phyloP scores from a whole-genome alignment of 2,329 filamentous ascomycete species.

The Cladophialophora immunda region DNA sequence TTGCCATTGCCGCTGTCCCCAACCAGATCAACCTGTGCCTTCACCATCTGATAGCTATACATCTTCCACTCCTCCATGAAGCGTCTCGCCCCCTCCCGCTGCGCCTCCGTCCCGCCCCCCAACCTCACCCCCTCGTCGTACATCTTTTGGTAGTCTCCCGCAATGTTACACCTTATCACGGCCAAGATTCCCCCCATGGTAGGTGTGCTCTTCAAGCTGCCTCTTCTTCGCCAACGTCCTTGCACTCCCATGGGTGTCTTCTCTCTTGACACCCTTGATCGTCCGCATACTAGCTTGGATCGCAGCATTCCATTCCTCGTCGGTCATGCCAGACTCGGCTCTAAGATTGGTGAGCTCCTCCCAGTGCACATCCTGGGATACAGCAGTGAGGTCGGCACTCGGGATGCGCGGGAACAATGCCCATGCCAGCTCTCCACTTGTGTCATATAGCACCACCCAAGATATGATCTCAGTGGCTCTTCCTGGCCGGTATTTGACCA shows the following conservation, averaged over 20 bases:
- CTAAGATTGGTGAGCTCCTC: slow-evolving; percentile 46
- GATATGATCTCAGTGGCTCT: slow-evolving; percentile 40
- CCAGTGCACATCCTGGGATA: slow-evolving; percentile 46
- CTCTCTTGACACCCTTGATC: neutral
- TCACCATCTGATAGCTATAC: slow-evolving; percentile 18
- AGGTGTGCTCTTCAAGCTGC: slow-evolving; percentile 43
- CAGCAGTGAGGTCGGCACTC: slow-evolving; percentile 44
- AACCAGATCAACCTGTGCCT: slow-evolving; percentile 21
- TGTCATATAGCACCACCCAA: slow-evolving; percentile 51
- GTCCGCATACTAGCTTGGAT: slow-evolving; percentile 19
- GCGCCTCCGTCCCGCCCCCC: slow-evolving; percentile 47
- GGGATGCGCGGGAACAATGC: slow-evolving; percentile 45
- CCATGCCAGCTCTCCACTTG: slow-evolving; percentile 46
- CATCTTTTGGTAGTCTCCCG: slow-evolving; percentile 46
- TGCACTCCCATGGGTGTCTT: slow-evolving; percentile 27
- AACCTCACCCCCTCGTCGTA: slow-evolving; percentile 46
- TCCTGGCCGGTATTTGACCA: slow-evolving; percentile 25
- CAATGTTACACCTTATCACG: slow-evolving; percentile 48
- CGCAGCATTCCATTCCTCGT: slow-evolving; percentile 45
- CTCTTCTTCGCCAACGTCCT: slow-evolving; percentile 43
- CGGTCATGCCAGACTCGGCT: slow-evolving; percentile 43
- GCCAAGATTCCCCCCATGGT: slow-evolving; percentile 47
- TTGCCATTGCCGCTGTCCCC: slow-evolving; percentile 4
- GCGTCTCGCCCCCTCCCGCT: slow-evolving; percentile 34
- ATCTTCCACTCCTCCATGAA: slow-evolving; percentile 26